Evolutionary conservation across 1,284 basidiomycete genomes (phyloP), one percentile per base, ranked within the genome.

Genomic region (Trametes sp.): DNA sequence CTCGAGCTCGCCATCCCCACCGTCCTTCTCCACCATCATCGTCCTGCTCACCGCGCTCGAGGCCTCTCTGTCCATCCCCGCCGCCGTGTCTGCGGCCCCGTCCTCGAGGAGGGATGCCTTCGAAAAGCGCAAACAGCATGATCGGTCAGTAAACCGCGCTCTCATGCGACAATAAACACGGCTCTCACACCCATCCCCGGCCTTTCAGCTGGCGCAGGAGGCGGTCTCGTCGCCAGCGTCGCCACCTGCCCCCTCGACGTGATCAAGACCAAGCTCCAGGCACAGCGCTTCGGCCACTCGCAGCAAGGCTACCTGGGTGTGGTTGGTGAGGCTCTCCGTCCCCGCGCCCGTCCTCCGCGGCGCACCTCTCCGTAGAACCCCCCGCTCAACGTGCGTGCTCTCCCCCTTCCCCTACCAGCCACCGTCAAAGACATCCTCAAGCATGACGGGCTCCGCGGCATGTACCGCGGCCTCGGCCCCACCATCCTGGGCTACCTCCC

Each of bases 171-270:
- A 16, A 8, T 51, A 45, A 60, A 46, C 60, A 52, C 28, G 21
- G 48, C 49, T 42, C 53, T 45, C 48, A 61, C 54, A 65, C 44
- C 62, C 23, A 36, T 31, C 54, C 31, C 35, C 44, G 41, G 4
- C 36, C 36, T 19, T 36, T 26, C 71, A 92, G 92, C 92, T 78
- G 92, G 92, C 66, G 92, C 92, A 65, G 91, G 91, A 56, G 89
- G 92, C 59, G 97, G 97, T 63, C 84, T 99, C 63, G 92, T 96
- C 69, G 92, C 94, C 58, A 95, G 93, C 76, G 85, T 99, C 67
- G 93, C 96, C 62, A 99, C 97, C 10, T 99, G 98, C 76, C 97
- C 97, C 8, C 84, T 99, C 61, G 97, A 99, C 77, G 97, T 99
- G 49, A 85, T 99, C 78, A 99, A 99, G 83, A 99, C 97, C 0